These are phyloP conservation scores for Detonula confervacea DNA, from an alignment of 352 stramenopile genomes.

Conservation along the genomic window DNA sequence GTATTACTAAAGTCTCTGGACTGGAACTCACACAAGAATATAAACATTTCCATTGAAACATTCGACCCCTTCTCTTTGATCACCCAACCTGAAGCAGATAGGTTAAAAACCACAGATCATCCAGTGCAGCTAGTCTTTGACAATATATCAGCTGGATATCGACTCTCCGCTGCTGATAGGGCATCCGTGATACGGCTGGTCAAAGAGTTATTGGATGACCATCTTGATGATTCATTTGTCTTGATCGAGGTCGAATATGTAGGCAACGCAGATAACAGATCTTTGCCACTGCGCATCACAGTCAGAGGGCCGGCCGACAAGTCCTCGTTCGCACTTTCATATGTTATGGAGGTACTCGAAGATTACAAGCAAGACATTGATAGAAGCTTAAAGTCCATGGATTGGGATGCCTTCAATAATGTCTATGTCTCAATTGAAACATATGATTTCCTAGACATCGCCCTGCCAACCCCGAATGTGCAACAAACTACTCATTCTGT, in stretches of 20 bases:
- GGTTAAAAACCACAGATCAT: background rate
- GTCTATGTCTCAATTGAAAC: background rate
- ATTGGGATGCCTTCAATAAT: background rate
- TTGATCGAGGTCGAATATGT: background rate
- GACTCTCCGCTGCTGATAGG: background rate
- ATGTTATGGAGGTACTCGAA: background rate
- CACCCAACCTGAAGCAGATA: no score
- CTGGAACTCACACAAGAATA: conserved; percentile 1
- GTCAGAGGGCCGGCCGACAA: background rate
- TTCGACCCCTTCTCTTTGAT: no score
- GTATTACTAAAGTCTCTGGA: background rate
- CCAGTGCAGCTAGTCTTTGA: background rate
- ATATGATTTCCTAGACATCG: no score
- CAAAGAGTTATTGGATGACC: background rate
- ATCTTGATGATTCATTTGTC: background rate
- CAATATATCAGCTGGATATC: background rate
- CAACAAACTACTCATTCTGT: background rate
- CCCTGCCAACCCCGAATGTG: background rate
- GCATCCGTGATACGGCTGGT: background rate
- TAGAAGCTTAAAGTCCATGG: background rate
- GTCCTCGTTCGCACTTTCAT: background rate
- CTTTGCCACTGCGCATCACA: background rate
- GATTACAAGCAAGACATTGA: background rate
- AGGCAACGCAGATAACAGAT: background rate
- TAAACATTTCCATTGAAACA: background rate